phyloP scores from a whole-genome alignment of 371 early-diverging fungal species.

The Mucor indicus region DNA sequence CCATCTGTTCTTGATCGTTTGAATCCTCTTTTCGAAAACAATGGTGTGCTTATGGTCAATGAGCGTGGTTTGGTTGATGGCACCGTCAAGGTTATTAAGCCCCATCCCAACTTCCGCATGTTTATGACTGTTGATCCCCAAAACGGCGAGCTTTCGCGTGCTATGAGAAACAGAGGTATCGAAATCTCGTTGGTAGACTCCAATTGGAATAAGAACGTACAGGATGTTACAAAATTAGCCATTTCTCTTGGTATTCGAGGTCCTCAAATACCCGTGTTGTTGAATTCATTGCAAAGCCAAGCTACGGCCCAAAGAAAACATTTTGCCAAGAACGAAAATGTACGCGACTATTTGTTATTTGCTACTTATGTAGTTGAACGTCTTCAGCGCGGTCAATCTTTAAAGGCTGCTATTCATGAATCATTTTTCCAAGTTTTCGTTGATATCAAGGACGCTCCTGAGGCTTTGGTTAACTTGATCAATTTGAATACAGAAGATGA shows the following conservation, averaged over 20 bases:
- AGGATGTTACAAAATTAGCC: slow-evolving; percentile 47
- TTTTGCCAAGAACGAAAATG: slow-evolving; percentile 46
- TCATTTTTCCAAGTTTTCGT: slow-evolving; percentile 59
- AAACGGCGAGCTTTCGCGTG: slow-evolving; percentile 92
- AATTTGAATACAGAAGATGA: slow-evolving; percentile 11
- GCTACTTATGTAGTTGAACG: slow-evolving; percentile 62
- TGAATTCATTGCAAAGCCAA: slow-evolving; percentile 34
- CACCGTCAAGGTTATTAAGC: slow-evolving; percentile 75
- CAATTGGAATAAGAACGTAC: slow-evolving; percentile 35
- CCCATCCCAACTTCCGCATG: slow-evolving; percentile 96
- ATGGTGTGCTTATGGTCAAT: slow-evolving; percentile 86
- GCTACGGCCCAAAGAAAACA: slow-evolving; percentile 30
- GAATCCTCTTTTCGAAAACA: slow-evolving; percentile 90
- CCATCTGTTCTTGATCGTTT: slow-evolving; percentile 95
- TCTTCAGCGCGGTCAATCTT: slow-evolving; percentile 63
- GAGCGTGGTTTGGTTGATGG: slow-evolving; percentile 89
- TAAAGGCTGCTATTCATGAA: slow-evolving; percentile 47
- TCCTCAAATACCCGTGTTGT: slow-evolving; percentile 25
- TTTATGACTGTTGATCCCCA: slow-evolving; percentile 98
- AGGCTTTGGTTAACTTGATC: slow-evolving; percentile 14
- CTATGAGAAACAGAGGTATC: slow-evolving; percentile 96
- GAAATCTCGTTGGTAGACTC: slow-evolving; percentile 75
- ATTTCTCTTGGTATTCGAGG: slow-evolving; percentile 59
- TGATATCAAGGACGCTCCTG: slow-evolving; percentile 28
- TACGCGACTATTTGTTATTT: slow-evolving; percentile 55